phyloP scores from a whole-genome alignment of 176 grass and related monocot genomes.

The Puya raimondii region DNA sequence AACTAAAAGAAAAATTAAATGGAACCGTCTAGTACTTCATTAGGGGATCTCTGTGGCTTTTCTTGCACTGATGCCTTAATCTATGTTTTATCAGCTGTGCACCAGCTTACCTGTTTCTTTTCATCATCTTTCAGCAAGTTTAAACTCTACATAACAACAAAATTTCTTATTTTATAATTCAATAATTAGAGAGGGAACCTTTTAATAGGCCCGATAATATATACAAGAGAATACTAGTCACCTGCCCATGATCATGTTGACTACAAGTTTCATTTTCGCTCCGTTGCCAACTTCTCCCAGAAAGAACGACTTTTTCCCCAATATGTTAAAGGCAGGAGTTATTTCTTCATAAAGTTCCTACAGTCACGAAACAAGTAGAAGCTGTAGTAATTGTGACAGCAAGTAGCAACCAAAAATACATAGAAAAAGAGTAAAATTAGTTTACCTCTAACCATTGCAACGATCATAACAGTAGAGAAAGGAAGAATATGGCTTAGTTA shows the following conservation, averaged over 20 bases:
- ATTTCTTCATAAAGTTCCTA: conserved; percentile 82
- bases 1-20: too few species aligned
- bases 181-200: too few species aligned
- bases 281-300: conserved; percentile 83
- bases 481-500: too few species aligned
- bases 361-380: conserved; percentile 1
- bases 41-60: too few species aligned
- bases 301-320: conserved; percentile 95
- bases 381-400: not conserved
- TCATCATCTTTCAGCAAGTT: not conserved
- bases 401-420: not conserved
- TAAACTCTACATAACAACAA: not conserved
- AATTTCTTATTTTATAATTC: not conserved
- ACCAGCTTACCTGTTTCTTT: not conserved
- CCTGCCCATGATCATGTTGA: conserved; percentile 99
- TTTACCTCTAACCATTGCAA: too few species aligned
- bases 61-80: too few species aligned
- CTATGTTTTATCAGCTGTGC: too few species aligned
- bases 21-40: too few species aligned
- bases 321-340: conserved; percentile 65
- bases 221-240: conserved; percentile 22
- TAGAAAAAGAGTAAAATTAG: not conserved
- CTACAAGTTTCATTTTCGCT: conserved; percentile 96
- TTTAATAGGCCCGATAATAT: too few species aligned
- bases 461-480: too few species aligned